Evolutionary conservation across 169 alveolate species (phyloP).

Genomic region (Eimeria sp.): DNA sequence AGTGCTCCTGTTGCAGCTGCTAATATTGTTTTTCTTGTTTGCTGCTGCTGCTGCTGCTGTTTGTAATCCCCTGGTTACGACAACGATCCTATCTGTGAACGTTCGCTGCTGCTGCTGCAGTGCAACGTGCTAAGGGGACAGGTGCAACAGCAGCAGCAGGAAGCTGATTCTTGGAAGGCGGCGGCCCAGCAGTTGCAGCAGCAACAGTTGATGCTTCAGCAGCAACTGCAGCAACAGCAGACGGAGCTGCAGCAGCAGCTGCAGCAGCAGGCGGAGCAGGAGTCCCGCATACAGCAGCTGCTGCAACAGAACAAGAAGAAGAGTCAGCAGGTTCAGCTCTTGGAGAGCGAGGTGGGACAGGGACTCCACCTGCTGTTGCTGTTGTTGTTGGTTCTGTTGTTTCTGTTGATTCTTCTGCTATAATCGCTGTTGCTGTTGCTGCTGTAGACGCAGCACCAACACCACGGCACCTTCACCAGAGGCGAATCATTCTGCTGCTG

Average conservation of each 20-base stretch:
- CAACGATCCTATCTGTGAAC: background rate
- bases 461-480: background rate
- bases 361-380: constrained; percentile 14
- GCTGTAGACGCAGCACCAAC: background rate
- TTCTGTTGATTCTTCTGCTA: background rate
- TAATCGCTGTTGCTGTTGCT: constrained; percentile 28
- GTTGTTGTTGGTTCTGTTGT: background rate
- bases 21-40: background rate
- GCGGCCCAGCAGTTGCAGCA: constrained; percentile 70
- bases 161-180: constrained; percentile 35
- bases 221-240: constrained; percentile 19
- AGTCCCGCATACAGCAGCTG: constrained; percentile 48
- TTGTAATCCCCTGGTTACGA: background rate
- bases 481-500: background rate
- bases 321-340: constrained; percentile 2
- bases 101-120: constrained; percentile 7
- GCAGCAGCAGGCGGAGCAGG: constrained; percentile 65
- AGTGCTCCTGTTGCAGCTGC: constrained; percentile 13
- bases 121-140: constrained; percentile 29
- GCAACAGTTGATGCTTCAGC: constrained; percentile 27
- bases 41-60: constrained; percentile 44
- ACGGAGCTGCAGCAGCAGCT: constrained; percentile 25
- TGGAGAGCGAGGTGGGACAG: constrained; percentile 5
- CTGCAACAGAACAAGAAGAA: constrained; percentile 15
- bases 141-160: constrained; percentile 45